Evolutionary conservation across 495 filamentous ascomycete genomes (phyloP).

Genomic region (Penicillium argentinense): DNA sequence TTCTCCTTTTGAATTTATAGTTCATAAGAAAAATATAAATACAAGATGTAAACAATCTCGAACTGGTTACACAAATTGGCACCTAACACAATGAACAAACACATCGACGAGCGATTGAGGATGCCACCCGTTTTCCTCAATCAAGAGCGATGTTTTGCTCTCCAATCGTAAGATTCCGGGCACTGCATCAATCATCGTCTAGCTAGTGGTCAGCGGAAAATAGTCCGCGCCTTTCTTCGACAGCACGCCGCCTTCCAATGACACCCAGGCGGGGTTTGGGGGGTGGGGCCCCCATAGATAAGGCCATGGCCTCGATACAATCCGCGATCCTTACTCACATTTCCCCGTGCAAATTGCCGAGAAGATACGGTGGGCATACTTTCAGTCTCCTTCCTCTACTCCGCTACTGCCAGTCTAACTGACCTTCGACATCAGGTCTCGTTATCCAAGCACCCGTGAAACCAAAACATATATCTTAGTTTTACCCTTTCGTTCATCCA

Average conservation of each 20-base stretch:
- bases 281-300: conserved; percentile 16
- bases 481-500: background rate
- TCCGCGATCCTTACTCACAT: too few relatives aligned
- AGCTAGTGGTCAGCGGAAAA: conserved; percentile 1
- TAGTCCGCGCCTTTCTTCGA: conserved; percentile 1
- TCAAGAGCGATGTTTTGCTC: too few relatives aligned
- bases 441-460: background rate
- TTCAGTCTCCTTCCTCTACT: background rate
- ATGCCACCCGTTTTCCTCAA: too few relatives aligned
- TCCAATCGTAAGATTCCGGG: too few relatives aligned
- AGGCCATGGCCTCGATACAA: conserved; percentile 14
- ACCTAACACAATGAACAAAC: too few relatives aligned
- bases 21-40: too few relatives aligned
- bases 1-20: too few relatives aligned
- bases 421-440: background rate
- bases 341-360: too few relatives aligned
- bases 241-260: conserved; percentile 16
- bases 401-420: background rate
- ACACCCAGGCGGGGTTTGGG: conserved; percentile 14
- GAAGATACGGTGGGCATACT: background rate
- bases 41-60: too few relatives aligned
- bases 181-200: too few relatives aligned
- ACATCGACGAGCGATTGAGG: too few relatives aligned
- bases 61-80: too few relatives aligned
- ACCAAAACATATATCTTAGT: background rate